Percentiles rank a stretch among this genome's conserved stretches.
Conservation (phyloP, 2,329 filamentous ascomycete genomes). For the Hirsutella thompsonii region DNA sequence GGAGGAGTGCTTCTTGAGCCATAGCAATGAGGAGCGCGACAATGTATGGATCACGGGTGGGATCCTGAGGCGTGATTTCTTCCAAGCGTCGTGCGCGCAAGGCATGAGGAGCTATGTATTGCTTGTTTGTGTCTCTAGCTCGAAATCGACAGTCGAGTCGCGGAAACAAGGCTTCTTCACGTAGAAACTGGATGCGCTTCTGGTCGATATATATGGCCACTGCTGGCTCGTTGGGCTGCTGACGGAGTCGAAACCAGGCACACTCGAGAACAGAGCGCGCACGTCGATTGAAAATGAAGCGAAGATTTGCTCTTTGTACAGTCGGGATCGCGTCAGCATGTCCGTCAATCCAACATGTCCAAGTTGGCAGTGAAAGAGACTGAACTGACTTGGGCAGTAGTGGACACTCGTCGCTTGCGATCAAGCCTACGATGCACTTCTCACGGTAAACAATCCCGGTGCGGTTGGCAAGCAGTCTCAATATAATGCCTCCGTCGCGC, state of each 20-base stretch:
- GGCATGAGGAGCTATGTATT: not conserved
- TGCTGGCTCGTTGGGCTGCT: not conserved
- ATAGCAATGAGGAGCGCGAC: slow-evolving; percentile 1
- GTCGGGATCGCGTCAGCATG: not conserved
- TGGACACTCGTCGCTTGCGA: not conserved
- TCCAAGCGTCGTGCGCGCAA: not conserved
- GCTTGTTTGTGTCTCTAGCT: too few species aligned
- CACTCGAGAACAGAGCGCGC: not conserved
- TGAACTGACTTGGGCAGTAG: not conserved
- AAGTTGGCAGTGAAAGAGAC: not conserved
- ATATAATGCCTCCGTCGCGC: too few species aligned
- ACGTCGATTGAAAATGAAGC: not conserved
- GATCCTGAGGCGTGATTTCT: not conserved
- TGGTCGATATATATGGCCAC: not conserved
- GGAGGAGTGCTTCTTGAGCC: not conserved
- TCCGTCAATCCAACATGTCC: too few species aligned
- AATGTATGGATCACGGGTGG: slow-evolving; percentile 3
- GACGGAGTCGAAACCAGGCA: not conserved
- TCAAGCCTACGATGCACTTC: not conserved
- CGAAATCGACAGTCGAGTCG: too few species aligned
- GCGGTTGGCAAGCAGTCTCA: not conserved
- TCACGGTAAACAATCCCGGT: not conserved
- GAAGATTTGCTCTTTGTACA: not conserved
- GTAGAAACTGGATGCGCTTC: not conserved
- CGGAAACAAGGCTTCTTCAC: not conserved